Conservation (phyloP, 768 basidiomycete species). For the Amanita brunnescens region DNA sequence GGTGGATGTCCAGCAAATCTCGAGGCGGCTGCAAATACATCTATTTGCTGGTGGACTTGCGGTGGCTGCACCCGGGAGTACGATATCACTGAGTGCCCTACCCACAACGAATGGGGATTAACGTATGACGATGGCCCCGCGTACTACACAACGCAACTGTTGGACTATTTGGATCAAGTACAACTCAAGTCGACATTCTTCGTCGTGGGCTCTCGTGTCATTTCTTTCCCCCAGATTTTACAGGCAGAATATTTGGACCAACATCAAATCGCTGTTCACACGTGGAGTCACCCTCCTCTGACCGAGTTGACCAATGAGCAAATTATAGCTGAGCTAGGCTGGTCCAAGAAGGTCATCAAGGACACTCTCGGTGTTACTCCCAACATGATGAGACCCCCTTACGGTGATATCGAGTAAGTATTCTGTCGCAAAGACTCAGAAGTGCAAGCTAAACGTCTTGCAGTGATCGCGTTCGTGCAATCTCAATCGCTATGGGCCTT, state of each 20-base stretch:
- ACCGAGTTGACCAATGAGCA: constrained; percentile 72
- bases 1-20: constrained; percentile 56
- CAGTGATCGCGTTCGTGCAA: constrained; percentile 82
- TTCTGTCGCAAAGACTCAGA: neutral
- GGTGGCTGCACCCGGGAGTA: constrained; percentile 57
- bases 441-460: constrained; percentile 8
- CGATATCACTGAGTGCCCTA: constrained; percentile 72
- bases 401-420: constrained; percentile 66
- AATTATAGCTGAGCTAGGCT: constrained; percentile 83
- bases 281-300: constrained; percentile 64
- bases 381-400: constrained; percentile 75
- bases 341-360: constrained; percentile 79
- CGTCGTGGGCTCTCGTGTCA: constrained; percentile 72
- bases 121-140: constrained; percentile 78
- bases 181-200: constrained; percentile 82
- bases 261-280: constrained; percentile 69
- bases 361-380: constrained; percentile 76
- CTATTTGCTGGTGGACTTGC: constrained; percentile 77
- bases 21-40: constrained; percentile 42
- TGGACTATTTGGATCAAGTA: constrained; percentile 56
- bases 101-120: constrained; percentile 45
- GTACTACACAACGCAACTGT: constrained; percentile 63
- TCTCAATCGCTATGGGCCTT: constrained; percentile 75
- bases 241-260: constrained; percentile 69
- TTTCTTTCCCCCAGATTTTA: constrained; percentile 60